Evolutionary conservation across 2,329 filamentous ascomycete genomes (phyloP).

Genomic region (Scytalidium lignicola): DNA sequence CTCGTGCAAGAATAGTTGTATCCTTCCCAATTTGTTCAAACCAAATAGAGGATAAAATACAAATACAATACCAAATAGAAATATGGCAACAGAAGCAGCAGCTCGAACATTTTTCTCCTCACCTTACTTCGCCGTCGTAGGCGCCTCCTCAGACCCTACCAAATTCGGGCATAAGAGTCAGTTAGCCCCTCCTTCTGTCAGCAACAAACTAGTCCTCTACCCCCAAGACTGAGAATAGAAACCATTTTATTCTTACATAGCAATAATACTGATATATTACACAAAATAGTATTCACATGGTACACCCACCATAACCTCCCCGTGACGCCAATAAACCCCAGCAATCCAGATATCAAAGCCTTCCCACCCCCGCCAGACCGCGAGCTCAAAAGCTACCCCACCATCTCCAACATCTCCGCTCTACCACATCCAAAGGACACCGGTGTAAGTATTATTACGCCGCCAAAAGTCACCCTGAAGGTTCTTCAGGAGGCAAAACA

Average conservation of each 20-base stretch:
- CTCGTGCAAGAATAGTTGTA: not conserved
- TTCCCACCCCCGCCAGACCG: slow-evolving; percentile 28
- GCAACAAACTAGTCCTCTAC: no score
- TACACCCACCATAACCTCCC: slow-evolving; percentile 73
- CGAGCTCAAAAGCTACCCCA: slow-evolving; percentile 46
- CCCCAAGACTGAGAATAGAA: no score
- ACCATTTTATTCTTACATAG: not conserved
- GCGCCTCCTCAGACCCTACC: slow-evolving; percentile 75
- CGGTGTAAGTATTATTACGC: slow-evolving; percentile 81
- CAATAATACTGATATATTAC: slow-evolving; percentile 2
- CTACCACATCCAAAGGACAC: slow-evolving; percentile 65
- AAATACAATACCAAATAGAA: no score
- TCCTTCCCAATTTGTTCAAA: not conserved
- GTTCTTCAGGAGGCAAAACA: slow-evolving; percentile 73
- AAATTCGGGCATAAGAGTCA: slow-evolving; percentile 88
- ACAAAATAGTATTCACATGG: slow-evolving; percentile 73
- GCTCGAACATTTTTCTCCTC: slow-evolving; percentile 77
- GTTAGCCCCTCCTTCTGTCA: slow-evolving; percentile 9
- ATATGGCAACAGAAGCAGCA: slow-evolving; percentile 63
- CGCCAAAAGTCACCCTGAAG: slow-evolving; percentile 68
- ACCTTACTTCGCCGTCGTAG: slow-evolving; percentile 79
- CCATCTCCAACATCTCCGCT: slow-evolving; percentile 46
- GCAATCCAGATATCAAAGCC: slow-evolving; percentile 58
- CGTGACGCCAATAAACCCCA: slow-evolving; percentile 80
- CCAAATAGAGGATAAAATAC: not conserved